These are phyloP conservation scores for Hordeum pubiflorum DNA, from an alignment of 202 grass and related monocot genomes.

Conservation along the genomic window DNA sequence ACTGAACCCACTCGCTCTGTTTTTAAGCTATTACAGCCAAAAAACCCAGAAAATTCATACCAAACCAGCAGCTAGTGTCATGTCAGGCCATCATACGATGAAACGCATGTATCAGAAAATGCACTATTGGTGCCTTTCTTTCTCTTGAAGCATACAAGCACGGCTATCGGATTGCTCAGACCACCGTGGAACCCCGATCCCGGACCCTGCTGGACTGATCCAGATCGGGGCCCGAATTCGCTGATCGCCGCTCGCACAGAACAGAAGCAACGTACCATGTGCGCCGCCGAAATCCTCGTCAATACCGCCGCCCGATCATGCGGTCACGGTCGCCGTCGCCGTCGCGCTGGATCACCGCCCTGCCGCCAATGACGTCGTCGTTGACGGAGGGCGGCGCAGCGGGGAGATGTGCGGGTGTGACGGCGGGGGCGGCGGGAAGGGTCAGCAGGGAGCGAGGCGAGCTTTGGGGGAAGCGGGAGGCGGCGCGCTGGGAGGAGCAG, in stretches of 20 bases:
- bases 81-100: not conserved
- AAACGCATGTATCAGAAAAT: not conserved
- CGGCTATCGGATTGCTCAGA: not conserved
- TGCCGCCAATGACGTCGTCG: not conserved
- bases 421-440: not conserved
- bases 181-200: not conserved
- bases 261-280: not conserved
- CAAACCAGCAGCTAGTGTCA: not conserved
- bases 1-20: not conserved
- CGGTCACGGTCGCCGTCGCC: not conserved
- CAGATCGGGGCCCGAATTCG: not conserved
- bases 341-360: conserved; percentile 15
- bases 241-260: not conserved
- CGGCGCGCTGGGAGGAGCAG: not conserved
- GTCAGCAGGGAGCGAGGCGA: not conserved
- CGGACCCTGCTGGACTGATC: not conserved
- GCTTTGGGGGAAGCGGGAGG: not conserved
- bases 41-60: not conserved
- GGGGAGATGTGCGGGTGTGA: not conserved
- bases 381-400: not conserved
- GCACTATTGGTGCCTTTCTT: not conserved
- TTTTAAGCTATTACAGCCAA: not conserved
- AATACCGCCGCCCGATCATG: not conserved
- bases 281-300: not conserved
- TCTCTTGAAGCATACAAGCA: not conserved